Evolutionary conservation across 73 alveolate genomes (phyloP), one percentile per base, ranked within the genome.

Genomic region (Paramecium octaurelia): DNA sequence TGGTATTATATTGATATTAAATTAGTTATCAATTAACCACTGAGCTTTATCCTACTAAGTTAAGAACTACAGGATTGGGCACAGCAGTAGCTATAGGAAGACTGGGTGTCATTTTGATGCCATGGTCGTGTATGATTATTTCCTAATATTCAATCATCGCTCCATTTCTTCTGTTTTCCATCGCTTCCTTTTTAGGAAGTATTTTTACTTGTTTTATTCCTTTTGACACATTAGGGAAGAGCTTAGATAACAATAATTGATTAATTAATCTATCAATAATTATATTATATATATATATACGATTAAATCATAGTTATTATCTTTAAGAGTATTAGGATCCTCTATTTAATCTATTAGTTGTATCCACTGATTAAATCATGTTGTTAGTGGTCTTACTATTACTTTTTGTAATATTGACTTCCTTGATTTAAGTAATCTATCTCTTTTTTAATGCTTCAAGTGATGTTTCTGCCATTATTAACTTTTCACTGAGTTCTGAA

Each of bases 61-160:
- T 88, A 38, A 88, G 93, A 88, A 59, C 93, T 24, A 88, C 93
- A 34, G 93, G 93, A 42, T 69, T 88, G 21, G 94, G 92, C 8
- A 44, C 57, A 73, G 91, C 85, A 12, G 75, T 70, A 24, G 86
- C 91, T 1, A 58, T 89, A 5, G 94, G 92, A n/a, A 69, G 94
- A 44, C 7, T 70, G 6, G 94, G 94, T 27, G 94, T 59, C 8
- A 71, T 89, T 24, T 43, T 89, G 18, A 89, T 89, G 94, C 91
- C 94, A 5, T 89, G 94, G 94, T 36, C 54, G 23, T 71, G 94
- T 71, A 64, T 83, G 84, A 89, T 70, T n/a, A 48, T 87, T 27
- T 64, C 84, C 20, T 27, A 27, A 64, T 64, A 64, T 34, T 64
- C 84, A 12, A 64, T 64, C 21, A 64, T 27, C 12, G 46, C 77